These are phyloP conservation scores for Apiotrichum mycotoxinovorans DNA, from an alignment of 1,284 basidiomycete genomes.

Conservation along the genomic window DNA sequence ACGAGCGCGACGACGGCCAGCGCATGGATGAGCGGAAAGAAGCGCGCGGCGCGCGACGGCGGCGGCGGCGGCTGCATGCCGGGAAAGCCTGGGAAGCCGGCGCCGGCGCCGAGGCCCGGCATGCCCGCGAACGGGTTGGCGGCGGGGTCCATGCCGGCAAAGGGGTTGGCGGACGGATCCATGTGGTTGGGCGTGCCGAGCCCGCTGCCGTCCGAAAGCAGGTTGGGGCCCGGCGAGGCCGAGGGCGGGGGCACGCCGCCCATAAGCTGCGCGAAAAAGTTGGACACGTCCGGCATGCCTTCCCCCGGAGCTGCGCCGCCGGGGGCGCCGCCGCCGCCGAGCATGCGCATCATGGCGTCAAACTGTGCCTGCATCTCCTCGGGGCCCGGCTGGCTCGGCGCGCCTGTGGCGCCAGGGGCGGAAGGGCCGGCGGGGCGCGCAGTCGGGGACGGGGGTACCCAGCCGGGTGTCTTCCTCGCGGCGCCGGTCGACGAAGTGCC, in stretches of 20 bases:
- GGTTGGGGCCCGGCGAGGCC: not conserved
- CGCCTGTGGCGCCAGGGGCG: not conserved
- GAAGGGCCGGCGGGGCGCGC: constrained; percentile 5
- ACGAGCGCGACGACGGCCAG: constrained; percentile 37
- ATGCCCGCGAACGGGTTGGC: constrained; percentile 8
- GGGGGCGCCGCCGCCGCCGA: constrained; percentile 14
- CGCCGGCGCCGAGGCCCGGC: constrained; percentile 20
- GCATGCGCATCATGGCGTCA: constrained; percentile 43
- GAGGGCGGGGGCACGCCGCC: constrained; percentile 6
- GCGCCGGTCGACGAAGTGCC: not conserved
- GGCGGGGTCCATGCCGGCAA: constrained; percentile 5
- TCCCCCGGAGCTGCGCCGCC: constrained; percentile 19
- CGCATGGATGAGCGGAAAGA: constrained; percentile 44
- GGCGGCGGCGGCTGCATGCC: constrained; percentile 2
- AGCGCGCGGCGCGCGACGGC: constrained; percentile 24
- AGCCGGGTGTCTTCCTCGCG: not conserved
- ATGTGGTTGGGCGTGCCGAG: not conserved
- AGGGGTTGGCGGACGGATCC: constrained; percentile 6
- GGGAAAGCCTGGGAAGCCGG: constrained; percentile 4
- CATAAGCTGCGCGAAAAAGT: constrained; percentile 30
- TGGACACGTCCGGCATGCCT: constrained; percentile 32
- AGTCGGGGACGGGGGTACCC: not conserved
- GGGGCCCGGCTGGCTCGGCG: not conserved
- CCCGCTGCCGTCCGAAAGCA: not conserved
- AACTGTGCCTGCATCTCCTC: constrained; percentile 33